Evolutionary conservation across 2,329 filamentous ascomycete species (phyloP).

Genomic region (Botrytis medusae): DNA sequence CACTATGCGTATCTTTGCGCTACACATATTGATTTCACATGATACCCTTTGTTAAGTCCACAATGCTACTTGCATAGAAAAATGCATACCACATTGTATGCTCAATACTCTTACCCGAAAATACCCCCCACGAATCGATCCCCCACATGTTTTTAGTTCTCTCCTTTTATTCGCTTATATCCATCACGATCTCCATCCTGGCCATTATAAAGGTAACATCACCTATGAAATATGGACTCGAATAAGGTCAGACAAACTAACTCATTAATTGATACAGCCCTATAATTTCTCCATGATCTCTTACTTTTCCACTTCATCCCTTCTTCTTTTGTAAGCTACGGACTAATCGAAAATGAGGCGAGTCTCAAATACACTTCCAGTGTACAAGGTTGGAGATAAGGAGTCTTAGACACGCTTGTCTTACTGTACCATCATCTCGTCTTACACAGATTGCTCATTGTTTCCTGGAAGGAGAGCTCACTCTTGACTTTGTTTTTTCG

Average conservation of each 20-base stretch:
- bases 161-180: slow-evolving; percentile 17
- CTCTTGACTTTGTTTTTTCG: neutral
- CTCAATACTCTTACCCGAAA: neutral
- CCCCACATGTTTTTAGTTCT: neutral
- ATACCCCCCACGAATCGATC: neutral
- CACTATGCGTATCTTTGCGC: neutral
- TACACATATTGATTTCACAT: neutral
- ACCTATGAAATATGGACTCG: neutral
- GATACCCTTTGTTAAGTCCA: neutral
- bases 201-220: too few relatives aligned
- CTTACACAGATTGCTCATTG: neutral
- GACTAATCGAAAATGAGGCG: neutral
- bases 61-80: neutral
- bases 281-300: neutral
- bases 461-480: neutral
- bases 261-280: neutral
- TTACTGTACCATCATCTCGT: neutral
- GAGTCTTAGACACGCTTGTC: neutral
- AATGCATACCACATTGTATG: too few relatives aligned
- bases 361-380: neutral
- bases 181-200: neutral
- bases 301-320: neutral
- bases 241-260: neutral
- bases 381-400: neutral
- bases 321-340: neutral